Evolutionary conservation across 331 rosid genomes (phyloP).

Genomic region (Malus hybrid): DNA sequence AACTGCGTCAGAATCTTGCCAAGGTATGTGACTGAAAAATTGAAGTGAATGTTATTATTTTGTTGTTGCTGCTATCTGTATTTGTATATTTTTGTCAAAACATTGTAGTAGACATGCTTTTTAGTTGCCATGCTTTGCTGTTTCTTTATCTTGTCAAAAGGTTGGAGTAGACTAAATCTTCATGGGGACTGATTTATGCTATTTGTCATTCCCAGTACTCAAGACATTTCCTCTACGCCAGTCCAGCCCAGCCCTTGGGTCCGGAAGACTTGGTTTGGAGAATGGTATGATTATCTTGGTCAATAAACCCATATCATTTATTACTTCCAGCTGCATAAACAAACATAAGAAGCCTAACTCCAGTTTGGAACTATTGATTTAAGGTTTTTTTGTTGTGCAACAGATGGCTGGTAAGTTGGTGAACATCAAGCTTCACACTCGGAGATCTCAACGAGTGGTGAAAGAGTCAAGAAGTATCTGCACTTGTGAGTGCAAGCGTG

Average conservation of each 20-base stretch:
- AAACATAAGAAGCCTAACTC: background rate
- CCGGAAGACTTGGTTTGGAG: conserved; percentile 96
- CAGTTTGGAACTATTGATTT: background rate
- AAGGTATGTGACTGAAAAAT: conserved; percentile 44
- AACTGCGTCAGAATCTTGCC: conserved; percentile 66
- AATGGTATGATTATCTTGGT: conserved; percentile 53
- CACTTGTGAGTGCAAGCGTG: conserved; percentile 64
- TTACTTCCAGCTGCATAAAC: background rate
- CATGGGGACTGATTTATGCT: background rate
- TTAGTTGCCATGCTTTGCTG: background rate
- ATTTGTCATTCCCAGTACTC: conserved; percentile 48
- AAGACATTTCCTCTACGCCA: conserved; percentile 77
- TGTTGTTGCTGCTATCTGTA: background rate
- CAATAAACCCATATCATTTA: background rate
- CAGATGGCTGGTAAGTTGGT: conserved; percentile 93
- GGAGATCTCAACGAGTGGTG: conserved; percentile 85
- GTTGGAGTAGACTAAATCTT: background rate
- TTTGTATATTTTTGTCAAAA: background rate
- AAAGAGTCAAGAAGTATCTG: conserved; percentile 76
- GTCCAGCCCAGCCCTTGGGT: conserved; percentile 93
- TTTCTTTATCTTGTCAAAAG: background rate
- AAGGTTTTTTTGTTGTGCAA: background rate
- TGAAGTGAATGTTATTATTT: background rate
- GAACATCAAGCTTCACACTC: conserved; percentile 68
- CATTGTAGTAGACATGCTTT: background rate